phyloP scores from a whole-genome alignment of 2,329 filamentous ascomycete species.

The Cladosporium cucumerinum region DNA sequence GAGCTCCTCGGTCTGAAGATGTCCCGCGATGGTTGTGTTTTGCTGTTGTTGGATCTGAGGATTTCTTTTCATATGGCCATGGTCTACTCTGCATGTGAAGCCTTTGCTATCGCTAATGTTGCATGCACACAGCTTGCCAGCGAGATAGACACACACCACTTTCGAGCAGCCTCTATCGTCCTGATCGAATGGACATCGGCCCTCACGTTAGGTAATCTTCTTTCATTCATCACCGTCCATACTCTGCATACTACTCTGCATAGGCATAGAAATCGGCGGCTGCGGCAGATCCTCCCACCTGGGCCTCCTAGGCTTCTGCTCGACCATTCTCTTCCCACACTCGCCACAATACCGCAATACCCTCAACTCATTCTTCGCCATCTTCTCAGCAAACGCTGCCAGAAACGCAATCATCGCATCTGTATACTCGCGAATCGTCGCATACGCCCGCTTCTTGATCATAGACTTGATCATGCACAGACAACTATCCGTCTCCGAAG shows the following conservation, averaged over 20 bases:
- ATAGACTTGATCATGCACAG: slow-evolving; percentile 2
- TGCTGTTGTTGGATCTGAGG: background rate
- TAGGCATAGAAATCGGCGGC: background rate
- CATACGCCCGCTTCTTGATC: background rate
- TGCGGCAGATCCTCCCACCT: background rate
- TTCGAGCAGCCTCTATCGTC: background rate
- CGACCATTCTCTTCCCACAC: slow-evolving; percentile 11
- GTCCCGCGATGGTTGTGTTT: background rate
- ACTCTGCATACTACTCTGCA: background rate
- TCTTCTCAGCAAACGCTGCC: slow-evolving; percentile 4
- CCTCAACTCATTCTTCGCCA: slow-evolving; percentile 3
- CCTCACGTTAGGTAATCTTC: background rate
- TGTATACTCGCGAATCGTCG: background rate
- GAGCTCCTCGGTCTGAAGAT: background rate
- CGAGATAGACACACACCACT: background rate
- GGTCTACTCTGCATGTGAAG: background rate
- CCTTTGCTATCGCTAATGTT: background rate
- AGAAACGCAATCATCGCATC: slow-evolving; percentile 9
- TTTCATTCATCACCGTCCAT: background rate
- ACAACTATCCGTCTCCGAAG: slow-evolving; percentile 5
- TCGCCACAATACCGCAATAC: background rate
- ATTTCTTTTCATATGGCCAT: background rate
- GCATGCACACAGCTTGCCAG: background rate
- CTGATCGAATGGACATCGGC: background rate
- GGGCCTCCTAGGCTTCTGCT: slow-evolving; percentile 5